phyloP scores from a whole-genome alignment of 2,329 filamentous ascomycete species.

The Phyllosticta paracitricarpa region DNA sequence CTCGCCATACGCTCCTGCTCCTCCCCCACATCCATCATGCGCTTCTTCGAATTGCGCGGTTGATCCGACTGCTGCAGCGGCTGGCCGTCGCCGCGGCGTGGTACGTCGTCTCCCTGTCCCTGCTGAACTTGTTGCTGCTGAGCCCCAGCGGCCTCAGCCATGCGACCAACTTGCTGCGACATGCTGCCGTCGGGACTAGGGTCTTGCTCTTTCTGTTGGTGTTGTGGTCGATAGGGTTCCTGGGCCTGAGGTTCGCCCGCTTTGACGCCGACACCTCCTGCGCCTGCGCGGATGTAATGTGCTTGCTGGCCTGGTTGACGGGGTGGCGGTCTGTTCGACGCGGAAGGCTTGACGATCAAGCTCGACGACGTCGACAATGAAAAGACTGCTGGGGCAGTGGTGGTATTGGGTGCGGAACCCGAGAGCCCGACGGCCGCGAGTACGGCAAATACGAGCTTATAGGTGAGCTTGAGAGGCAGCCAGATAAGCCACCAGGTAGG shows the following conservation, averaged over 20 bases:
- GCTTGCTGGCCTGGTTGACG: constrained; percentile 19
- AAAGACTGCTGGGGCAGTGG: neutral
- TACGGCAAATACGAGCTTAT: constrained; percentile 46
- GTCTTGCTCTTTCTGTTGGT: constrained; percentile 20
- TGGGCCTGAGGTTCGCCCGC: constrained; percentile 14
- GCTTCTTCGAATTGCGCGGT: constrained; percentile 49
- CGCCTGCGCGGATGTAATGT: constrained; percentile 37
- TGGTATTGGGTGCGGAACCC: constrained; percentile 4
- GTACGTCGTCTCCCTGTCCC: constrained; percentile 20
- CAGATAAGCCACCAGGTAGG: constrained; percentile 84
- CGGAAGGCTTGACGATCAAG: constrained; percentile 37
- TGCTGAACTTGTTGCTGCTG: constrained; percentile 14
- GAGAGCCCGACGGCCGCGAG: constrained; percentile 41
- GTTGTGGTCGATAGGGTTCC: neutral
- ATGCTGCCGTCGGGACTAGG: constrained; percentile 26
- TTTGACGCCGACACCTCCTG: constrained; percentile 38
- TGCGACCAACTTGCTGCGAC: constrained; percentile 33
- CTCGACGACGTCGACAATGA: constrained; percentile 10
- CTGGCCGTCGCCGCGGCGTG: constrained; percentile 35
- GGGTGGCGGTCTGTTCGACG: constrained; percentile 25
- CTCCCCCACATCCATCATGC: constrained; percentile 46
- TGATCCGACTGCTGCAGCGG: constrained; percentile 32
- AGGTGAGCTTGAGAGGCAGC: constrained; percentile 63
- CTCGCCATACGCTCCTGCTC: constrained; percentile 17
- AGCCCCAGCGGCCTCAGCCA: constrained; percentile 27